Evolutionary conservation across 1,284 basidiomycete genomes (phyloP).

Genomic region (Papiliotrema laurentii): DNA sequence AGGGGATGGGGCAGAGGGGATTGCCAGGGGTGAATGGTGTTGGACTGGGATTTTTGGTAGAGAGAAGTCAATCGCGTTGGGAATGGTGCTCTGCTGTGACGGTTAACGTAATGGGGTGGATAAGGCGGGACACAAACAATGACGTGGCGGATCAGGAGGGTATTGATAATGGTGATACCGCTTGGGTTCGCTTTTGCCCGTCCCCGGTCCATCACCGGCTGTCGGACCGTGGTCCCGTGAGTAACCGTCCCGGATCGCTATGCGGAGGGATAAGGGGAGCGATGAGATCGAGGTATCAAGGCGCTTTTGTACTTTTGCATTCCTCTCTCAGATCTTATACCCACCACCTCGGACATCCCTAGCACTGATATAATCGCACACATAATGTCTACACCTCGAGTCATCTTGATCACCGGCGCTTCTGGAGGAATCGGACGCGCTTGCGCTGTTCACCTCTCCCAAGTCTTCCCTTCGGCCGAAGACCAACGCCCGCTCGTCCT

Average conservation of each 20-base stretch:
- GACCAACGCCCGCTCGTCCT: conserved; percentile 58
- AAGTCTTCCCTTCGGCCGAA: conserved; percentile 44
- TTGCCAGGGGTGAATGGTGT: neutral
- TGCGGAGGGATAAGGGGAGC: no score
- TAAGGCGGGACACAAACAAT: conserved; percentile 1
- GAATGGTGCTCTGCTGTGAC: neutral
- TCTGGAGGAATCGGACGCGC: conserved; percentile 51
- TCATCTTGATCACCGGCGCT: conserved; percentile 33
- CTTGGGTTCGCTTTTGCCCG: no score
- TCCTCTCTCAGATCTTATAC: no score
- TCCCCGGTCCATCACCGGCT: no score
- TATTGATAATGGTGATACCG: neutral
- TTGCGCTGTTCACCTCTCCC: conserved; percentile 54
- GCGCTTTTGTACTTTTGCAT: no score
- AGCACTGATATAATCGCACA: neutral
- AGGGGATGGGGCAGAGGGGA: neutral
- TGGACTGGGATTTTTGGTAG: neutral
- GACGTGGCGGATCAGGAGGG: neutral
- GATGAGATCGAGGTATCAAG: no score
- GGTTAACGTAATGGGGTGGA: neutral
- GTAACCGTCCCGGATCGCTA: no score
- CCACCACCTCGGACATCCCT: no score
- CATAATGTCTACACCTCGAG: conserved; percentile 12
- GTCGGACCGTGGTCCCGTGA: no score
- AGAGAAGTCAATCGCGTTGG: conserved; percentile 1